phyloP scores from a whole-genome alignment of 768 basidiomycete genomes.

The Rhodotorula babjevae region DNA sequence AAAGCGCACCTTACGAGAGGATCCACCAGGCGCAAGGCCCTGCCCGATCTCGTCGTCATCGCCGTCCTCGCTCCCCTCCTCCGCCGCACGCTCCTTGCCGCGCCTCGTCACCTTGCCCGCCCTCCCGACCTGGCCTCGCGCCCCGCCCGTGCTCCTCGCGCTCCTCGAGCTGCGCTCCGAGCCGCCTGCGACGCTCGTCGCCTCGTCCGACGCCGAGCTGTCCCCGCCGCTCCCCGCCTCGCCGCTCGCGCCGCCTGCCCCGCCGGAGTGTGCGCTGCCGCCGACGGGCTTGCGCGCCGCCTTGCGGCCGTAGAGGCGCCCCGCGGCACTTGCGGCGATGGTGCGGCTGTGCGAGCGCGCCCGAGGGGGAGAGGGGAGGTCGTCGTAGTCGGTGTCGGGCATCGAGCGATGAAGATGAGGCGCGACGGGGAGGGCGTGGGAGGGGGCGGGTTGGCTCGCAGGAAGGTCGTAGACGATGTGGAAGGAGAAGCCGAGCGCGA shows the following conservation, averaged over 20 bases:
- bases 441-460: background rate
- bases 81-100: background rate
- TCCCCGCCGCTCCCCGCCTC: background rate
- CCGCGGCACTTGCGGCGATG: too few relatives aligned
- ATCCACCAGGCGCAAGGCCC: background rate
- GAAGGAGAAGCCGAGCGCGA: too few relatives aligned
- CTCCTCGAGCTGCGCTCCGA: background rate
- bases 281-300: background rate
- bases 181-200: too few relatives aligned
- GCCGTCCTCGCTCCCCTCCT: background rate
- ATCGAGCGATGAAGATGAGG: background rate
- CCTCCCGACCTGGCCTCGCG: background rate
- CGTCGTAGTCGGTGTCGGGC: slow-evolving; percentile 21
- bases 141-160: background rate
- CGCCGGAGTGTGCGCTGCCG: background rate
- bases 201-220: background rate
- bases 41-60: background rate
- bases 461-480: too few relatives aligned
- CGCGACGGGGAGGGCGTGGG: background rate
- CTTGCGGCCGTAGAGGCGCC: background rate
- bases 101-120: background rate
- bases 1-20: too few relatives aligned
- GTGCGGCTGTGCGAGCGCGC: background rate
- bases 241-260: too few relatives aligned
- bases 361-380: slow-evolving; percentile 1